phyloP scores from a whole-genome alignment of 140 eudicot genomes.

The Flaveria floridana region DNA sequence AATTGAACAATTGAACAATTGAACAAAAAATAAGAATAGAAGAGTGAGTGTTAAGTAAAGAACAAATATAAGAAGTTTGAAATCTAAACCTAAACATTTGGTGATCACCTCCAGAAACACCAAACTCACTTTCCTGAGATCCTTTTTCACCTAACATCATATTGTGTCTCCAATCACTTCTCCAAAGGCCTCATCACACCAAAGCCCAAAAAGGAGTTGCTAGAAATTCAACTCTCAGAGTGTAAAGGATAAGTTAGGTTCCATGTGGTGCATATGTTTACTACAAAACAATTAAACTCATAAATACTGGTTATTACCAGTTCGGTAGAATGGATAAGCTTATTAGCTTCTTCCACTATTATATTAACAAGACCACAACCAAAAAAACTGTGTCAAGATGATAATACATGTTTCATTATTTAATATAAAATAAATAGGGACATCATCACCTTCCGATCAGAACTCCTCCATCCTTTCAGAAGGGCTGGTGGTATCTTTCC shows the following conservation, averaged over 20 bases:
- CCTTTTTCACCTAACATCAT: no score
- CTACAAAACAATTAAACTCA: background rate
- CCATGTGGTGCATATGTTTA: background rate
- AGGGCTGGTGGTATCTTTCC: constrained; percentile 27
- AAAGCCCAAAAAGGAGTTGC: no score
- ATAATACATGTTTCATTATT: background rate
- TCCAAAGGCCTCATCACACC: no score
- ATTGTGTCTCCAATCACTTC: no score
- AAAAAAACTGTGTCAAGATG: constrained; percentile 13
- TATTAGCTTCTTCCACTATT: constrained; percentile 85
- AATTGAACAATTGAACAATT: no score
- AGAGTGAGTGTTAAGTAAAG: no score
- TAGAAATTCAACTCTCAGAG: background rate
- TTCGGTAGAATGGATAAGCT: background rate
- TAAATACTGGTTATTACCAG: no score
- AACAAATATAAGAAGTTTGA: no score
- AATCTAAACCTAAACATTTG: no score
- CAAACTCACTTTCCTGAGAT: no score
- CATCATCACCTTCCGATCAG: constrained; percentile 83
- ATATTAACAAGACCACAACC: constrained; percentile 49
- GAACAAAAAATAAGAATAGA: no score
- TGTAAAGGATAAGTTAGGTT: background rate
- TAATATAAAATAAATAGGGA: background rate
- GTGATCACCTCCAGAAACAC: no score
- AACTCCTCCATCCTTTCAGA: constrained; percentile 77